phyloP scores from a whole-genome alignment of 495 filamentous ascomycete genomes.

The Bryoglossum gracile region DNA sequence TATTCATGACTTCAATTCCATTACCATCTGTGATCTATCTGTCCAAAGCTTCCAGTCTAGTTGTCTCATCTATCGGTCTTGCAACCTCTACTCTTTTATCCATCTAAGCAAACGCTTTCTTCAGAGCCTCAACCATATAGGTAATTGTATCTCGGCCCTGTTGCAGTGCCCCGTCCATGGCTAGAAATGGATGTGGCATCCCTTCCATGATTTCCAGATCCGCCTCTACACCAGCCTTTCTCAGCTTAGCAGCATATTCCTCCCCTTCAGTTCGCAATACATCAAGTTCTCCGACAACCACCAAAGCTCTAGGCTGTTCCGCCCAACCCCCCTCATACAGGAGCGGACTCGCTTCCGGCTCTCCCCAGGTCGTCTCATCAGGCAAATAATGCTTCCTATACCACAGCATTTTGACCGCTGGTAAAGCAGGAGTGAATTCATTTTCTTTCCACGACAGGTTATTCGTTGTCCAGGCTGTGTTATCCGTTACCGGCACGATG shows the following conservation, averaged over 20 bases:
- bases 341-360: constrained; percentile 49
- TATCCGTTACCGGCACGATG: constrained; percentile 52
- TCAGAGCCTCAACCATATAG: constrained; percentile 45
- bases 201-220: constrained; percentile 50
- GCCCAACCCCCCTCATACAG: constrained; percentile 41
- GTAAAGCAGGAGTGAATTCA: constrained; percentile 42
- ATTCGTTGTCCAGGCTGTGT: constrained; percentile 40
- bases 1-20: too few relatives aligned
- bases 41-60: neutral
- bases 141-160: constrained; percentile 48
- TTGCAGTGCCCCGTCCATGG: constrained; percentile 49
- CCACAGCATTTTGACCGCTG: constrained; percentile 51
- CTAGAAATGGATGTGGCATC: constrained; percentile 56
- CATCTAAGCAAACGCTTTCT: constrained; percentile 26
- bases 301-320: constrained; percentile 39
- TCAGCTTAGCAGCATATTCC: constrained; percentile 44
- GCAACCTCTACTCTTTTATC: neutral
- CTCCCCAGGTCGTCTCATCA: constrained; percentile 32
- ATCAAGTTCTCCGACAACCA: constrained; percentile 51
- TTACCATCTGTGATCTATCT: too few relatives aligned
- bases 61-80: neutral
- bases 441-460: constrained; percentile 43
- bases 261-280: constrained; percentile 47
- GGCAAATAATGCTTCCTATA: constrained; percentile 52
- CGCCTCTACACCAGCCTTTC: constrained; percentile 38